Evolutionary conservation across 768 basidiomycete genomes (phyloP), one percentile per base, ranked within the genome.

Genomic region (Boletus pseudopeckii): DNA sequence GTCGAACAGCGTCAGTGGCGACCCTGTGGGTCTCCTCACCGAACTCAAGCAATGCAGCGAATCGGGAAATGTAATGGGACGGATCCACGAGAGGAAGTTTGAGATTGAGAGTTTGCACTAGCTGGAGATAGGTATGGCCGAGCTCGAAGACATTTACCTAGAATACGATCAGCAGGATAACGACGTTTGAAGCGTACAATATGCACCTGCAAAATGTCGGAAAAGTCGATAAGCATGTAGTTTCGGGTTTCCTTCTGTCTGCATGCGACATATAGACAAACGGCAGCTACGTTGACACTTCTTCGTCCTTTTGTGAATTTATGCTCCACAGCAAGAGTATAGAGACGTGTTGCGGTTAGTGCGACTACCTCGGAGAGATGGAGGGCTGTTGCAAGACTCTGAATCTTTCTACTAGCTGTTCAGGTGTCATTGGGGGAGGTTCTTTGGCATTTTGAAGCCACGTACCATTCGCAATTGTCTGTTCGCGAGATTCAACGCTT

Each of bases 171-270:
- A 55, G 41, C 8, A 43, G 24, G n/a, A 22, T 9, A 13, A 41
- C 6, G 7, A 28, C 1, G 38, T n/a, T 8, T 41, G 45, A 33
- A 24, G 40, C 18, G 20, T 1, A 15, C 38, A 28, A 56, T 5
- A 60, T 69, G 56, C 60, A 89, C 95, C 76, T 92, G 89, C 4
- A 99, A 80, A 38, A 95, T 77, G 67, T 98, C 96, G n/a, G 92
- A 92, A 64, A 99, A 98, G 73, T 99, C 97, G 57, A 99, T 98
- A 24, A 99, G 83, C 97, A 98, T 98, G 70, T 95, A 91, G 52
- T 87, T 92, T 48, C 88, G 75, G 0, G 91, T 92, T 71, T 96
- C 91, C 63, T 88, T 90, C 71, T 94, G 86, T 55, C 96, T 73
- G 67, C 94, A 96, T 4, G 94, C 92, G 40, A 96, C 84, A 66